Base-by-base conservation (phyloP, 2,329 filamentous ascomycete genomes). In the Trichoderma sp. region DNA sequence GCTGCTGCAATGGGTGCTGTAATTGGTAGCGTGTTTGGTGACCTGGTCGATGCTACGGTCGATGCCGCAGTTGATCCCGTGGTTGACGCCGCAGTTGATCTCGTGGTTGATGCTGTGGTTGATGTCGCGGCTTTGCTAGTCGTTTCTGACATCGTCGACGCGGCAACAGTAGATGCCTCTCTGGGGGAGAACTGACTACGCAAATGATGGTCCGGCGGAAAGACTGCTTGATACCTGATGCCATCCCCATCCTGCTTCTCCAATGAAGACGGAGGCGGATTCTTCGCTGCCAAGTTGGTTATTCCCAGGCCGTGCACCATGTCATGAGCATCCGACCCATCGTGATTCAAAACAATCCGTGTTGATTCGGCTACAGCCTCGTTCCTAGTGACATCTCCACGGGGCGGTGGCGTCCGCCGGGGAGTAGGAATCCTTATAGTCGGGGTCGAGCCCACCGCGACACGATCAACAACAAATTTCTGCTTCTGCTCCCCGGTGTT, bases 241-340 rank as follows among this genome's bases (percentile, higher is more conserved):
- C 78, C 74, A 15, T 63, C 72, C 32, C 76, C 75, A n/a, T 77
- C 74, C 7, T 77, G 74, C 52, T 77, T 76, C 32, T 81, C 78
- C 0, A 82, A 82, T 12, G 86, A 86, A 69, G 89, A 88, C 3
- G 86, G 85, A 29, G 81, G 86, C 3, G 87, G 85, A 34, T 81
- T 74, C 22, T 85, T 82, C 9, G 71, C 74, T 6, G 77, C 71
- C 7, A 67, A 45, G 45, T 78, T 77, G 39, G 81, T 79, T 17
- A 81, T 79, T 19, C 77, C 69, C n/a, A 82, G 66, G 17, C 79
- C 77, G n/a, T 69, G 75, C 2, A 78, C 75, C 71, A 84, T 84
- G 67, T 83, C 79, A 17, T 69, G 75, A 64, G 65, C 8, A 25
- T 22, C 54, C 22, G 73, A 70, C 17, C 27, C 4, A 34, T 60